A percentile compares a stretch with the other conserved stretches of the same genome.
Evolutionary conservation across 257 asterid species (phyloP).

Genomic region (Ocimum tenuiflorum): DNA sequence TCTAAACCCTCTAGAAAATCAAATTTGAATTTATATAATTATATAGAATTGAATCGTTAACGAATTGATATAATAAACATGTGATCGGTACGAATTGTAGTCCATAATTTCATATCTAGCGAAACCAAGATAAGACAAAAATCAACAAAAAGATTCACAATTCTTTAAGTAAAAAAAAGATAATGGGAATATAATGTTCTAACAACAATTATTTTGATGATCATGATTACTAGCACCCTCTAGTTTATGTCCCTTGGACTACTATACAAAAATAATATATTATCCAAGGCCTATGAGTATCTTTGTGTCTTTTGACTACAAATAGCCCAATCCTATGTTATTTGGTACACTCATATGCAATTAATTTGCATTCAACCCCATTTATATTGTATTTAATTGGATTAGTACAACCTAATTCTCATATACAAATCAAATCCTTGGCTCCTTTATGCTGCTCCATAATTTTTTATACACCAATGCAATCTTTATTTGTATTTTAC

Average conservation of each 20-base stretch:
- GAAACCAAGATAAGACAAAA: too few relatives aligned
- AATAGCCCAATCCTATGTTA: slow-evolving; percentile 17
- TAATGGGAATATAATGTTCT: slow-evolving; percentile 32
- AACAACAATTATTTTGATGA: slow-evolving; percentile 18
- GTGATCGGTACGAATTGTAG: too few relatives aligned
- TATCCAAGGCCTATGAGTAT: slow-evolving; percentile 24
- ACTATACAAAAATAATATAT: not conserved
- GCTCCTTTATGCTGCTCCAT: not conserved
- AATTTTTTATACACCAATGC: too few relatives aligned
- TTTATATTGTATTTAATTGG: not conserved
- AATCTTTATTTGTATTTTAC: too few relatives aligned
- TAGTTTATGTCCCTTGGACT: slow-evolving; percentile 13
- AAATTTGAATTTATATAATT: too few relatives aligned
- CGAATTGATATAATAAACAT: too few relatives aligned
- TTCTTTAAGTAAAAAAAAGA: not conserved
- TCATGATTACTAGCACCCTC: slow-evolving; percentile 5
- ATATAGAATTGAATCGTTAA: too few relatives aligned
- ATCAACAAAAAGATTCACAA: too few relatives aligned
- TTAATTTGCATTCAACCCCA: not conserved
- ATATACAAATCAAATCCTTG: not conserved
- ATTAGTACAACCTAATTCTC: not conserved
- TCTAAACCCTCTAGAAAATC: too few relatives aligned
- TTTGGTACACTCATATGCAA: slow-evolving; percentile 6
- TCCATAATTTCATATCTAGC: too few relatives aligned
- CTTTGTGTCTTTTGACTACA: slow-evolving; percentile 29